Percentiles rank a stretch among this genome's conserved stretches.
Evolutionary conservation across 1,139 yeast genomes (phyloP).

Genomic region (Saccharomyces pastorianus): DNA sequence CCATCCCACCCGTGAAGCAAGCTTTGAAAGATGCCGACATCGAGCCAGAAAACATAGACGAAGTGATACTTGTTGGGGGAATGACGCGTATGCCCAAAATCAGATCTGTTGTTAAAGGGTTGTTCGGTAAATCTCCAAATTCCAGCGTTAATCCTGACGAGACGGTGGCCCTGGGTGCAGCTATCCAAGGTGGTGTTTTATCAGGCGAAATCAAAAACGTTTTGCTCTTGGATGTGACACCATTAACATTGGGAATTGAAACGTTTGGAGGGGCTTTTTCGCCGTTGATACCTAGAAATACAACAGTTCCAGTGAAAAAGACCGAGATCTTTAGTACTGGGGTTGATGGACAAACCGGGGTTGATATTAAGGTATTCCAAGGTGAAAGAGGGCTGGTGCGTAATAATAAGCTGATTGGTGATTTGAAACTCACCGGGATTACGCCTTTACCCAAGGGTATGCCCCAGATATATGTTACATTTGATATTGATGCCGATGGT

Average conservation of each 20-base stretch:
- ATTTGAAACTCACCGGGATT: slow-evolving; percentile 57
- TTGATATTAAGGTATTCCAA: slow-evolving; percentile 68
- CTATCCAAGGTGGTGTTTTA: slow-evolving; percentile 72
- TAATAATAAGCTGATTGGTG: slow-evolving; percentile 67
- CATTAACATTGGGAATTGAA: slow-evolving; percentile 71
- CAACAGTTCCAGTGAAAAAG: slow-evolving; percentile 66
- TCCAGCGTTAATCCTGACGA: slow-evolving; percentile 73
- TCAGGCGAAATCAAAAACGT: slow-evolving; percentile 67
- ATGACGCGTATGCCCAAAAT: slow-evolving; percentile 83
- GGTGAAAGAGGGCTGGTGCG: slow-evolving; percentile 70
- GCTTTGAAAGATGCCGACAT: slow-evolving; percentile 67
- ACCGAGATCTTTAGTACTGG: slow-evolving; percentile 73
- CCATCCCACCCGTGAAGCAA: slow-evolving; percentile 59
- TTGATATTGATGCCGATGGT: slow-evolving; percentile 78
- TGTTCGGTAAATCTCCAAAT: slow-evolving; percentile 52
- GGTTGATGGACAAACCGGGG: slow-evolving; percentile 79
- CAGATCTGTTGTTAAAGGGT: slow-evolving; percentile 45
- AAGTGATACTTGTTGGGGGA: slow-evolving; percentile 70
- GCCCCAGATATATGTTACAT: slow-evolving; percentile 66
- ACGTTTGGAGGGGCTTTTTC: slow-evolving; percentile 77
- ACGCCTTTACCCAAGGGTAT: slow-evolving; percentile 67
- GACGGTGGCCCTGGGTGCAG: slow-evolving; percentile 83
- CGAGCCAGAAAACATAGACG: slow-evolving; percentile 55
- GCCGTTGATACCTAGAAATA: slow-evolving; percentile 66
- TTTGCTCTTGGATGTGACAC: slow-evolving; percentile 66